Conservation (phyloP, 2,329 filamentous ascomycete species). For the Pestalotiopsis sp. region DNA sequence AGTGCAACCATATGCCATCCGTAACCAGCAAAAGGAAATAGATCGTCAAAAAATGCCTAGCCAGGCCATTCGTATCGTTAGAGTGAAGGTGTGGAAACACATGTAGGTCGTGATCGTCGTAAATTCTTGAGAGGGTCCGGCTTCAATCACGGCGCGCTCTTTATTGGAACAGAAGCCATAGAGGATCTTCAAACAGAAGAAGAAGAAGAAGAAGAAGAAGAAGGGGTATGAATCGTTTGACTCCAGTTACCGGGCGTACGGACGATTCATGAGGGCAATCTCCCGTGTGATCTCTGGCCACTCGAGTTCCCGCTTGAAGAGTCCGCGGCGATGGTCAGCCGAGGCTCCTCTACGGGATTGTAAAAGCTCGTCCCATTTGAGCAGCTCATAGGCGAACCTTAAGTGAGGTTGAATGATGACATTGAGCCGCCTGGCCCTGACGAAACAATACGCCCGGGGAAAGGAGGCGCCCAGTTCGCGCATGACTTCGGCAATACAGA, state of each 20-base stretch:
- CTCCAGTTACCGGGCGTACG: conserved; percentile 69
- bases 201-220: not conserved
- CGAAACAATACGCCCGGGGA: conserved; percentile 93
- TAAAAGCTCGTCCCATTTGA: conserved; percentile 91
- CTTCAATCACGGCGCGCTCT: not conserved
- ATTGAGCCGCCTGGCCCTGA: conserved; percentile 87
- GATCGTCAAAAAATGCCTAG: not conserved
- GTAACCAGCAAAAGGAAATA: not conserved
- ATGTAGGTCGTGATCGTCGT: conserved; percentile 1
- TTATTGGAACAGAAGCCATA: too few relatives aligned
- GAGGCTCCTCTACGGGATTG: conserved; percentile 53
- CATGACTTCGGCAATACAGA: conserved; percentile 99
- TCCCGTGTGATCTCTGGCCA: conserved; percentile 89
- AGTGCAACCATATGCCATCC: not conserved
- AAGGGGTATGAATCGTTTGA: not conserved
- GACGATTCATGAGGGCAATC: conserved; percentile 93
- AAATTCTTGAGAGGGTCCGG: not conserved
- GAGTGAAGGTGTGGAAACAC: conserved; percentile 4
- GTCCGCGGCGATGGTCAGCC: conserved; percentile 33
- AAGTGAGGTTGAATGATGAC: conserved; percentile 98
- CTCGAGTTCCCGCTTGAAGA: conserved; percentile 77
- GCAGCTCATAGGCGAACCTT: conserved; percentile 89
- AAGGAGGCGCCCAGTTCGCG: conserved; percentile 77
- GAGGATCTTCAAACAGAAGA: not conserved
- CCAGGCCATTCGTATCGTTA: conserved; percentile 1